phyloP scores from a whole-genome alignment of 2,329 filamentous ascomycete genomes.

The Teratosphaeriaceae sp. region DNA sequence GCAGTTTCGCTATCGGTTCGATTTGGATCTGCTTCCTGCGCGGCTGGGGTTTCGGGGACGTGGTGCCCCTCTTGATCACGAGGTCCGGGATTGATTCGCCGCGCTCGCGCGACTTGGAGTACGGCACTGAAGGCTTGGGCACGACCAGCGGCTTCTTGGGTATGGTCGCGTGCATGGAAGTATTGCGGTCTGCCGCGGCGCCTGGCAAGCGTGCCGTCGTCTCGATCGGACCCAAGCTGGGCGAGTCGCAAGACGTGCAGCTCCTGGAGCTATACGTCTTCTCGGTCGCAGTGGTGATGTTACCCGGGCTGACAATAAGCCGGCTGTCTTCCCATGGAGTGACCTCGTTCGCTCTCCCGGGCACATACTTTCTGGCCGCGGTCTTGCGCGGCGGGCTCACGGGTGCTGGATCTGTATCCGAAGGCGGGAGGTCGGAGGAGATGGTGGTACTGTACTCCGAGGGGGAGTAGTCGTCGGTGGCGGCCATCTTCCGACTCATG shows the following conservation, averaged over 20 bases:
- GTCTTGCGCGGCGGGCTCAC: too few relatives aligned
- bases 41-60: background rate
- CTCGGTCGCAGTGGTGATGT: constrained; percentile 8
- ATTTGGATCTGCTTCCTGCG: background rate
- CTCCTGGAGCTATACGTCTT: constrained; percentile 11
- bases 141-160: background rate
- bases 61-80: background rate
- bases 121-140: background rate
- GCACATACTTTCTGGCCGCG: background rate
- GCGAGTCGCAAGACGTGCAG: background rate
- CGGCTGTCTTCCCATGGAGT: too few relatives aligned
- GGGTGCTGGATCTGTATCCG: too few relatives aligned
- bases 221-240: background rate
- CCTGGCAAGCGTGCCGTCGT: background rate
- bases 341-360: background rate
- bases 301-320: too few relatives aligned
- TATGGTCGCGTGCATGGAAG: background rate
- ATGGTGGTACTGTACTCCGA: constrained; percentile 23
- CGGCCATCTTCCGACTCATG: constrained; percentile 1
- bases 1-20: constrained; percentile 5
- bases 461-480: constrained; percentile 13
- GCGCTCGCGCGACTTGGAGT: background rate
- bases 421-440: constrained; percentile 5
- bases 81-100: background rate
- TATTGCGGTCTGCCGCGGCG: background rate